Evolutionary conservation across 2,329 filamentous ascomycete species (phyloP).

Genomic region (Xylaria sp.): DNA sequence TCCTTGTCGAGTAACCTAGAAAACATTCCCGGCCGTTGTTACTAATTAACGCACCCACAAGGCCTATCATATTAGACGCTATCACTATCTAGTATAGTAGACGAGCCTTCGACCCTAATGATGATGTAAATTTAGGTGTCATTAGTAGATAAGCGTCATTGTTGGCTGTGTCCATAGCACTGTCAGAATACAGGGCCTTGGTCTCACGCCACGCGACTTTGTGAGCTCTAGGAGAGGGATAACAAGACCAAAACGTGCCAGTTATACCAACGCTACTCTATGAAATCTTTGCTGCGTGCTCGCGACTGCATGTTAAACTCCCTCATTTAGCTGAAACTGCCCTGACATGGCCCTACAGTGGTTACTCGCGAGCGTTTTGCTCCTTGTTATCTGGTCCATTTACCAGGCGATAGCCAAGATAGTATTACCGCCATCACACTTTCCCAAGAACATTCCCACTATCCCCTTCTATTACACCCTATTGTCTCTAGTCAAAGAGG

Average conservation of each 20-base stretch:
- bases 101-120: too few species aligned
- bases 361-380: not conserved
- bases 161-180: too few species aligned
- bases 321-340: not conserved
- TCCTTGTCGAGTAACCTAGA: too few species aligned
- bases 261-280: not conserved
- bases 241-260: not conserved
- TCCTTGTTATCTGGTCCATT: not conserved
- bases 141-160: not conserved
- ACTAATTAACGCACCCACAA: too few species aligned
- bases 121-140: too few species aligned
- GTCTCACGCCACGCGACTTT: not conserved
- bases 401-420: not conserved
- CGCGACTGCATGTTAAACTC: not conserved
- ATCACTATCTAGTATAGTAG: too few species aligned
- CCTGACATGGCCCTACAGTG: not conserved
- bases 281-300: not conserved
- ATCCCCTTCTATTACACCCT: constrained; percentile 53
- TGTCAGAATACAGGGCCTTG: not conserved
- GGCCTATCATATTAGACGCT: too few species aligned
- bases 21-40: too few species aligned
- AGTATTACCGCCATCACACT: constrained; percentile 34
- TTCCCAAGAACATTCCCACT: constrained; percentile 47
- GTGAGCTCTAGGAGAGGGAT: not conserved
- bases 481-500: constrained; percentile 48